A percentile compares a stretch with the other conserved stretches of the same genome.
Conservation (phyloP, 2,329 filamentous ascomycete species). For the Cladorrhinum sp. region DNA sequence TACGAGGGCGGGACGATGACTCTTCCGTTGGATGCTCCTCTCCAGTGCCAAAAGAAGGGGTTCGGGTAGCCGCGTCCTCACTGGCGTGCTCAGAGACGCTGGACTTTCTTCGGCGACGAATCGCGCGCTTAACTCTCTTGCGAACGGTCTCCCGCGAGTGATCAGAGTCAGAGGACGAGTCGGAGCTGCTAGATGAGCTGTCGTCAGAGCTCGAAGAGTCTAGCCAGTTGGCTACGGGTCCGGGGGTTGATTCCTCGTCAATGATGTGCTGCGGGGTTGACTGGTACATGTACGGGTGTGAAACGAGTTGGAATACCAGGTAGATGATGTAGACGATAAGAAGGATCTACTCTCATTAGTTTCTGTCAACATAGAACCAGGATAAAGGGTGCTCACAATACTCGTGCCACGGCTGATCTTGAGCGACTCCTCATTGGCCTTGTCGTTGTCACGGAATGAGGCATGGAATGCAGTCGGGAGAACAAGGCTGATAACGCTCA, state of each 20-base stretch:
- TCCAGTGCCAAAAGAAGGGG: conserved; percentile 41
- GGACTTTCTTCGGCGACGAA: conserved; percentile 73
- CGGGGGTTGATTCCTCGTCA: conserved; percentile 84
- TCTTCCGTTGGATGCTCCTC: conserved; percentile 40
- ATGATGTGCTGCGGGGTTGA: conserved; percentile 91
- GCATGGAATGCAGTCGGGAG: conserved; percentile 87
- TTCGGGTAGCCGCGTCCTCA: conserved; percentile 47
- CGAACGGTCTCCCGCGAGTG: conserved; percentile 61
- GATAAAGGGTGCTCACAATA: conserved; percentile 55
- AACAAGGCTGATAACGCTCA: conserved; percentile 86
- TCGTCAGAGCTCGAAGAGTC: conserved; percentile 63
- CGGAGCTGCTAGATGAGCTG: conserved; percentile 58
- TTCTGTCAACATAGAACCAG: conserved; percentile 1
- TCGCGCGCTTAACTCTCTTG: conserved; percentile 71
- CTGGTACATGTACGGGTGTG: conserved; percentile 87
- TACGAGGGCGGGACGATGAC: conserved; percentile 36
- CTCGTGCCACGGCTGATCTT: conserved; percentile 88
- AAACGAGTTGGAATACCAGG: conserved; percentile 86
- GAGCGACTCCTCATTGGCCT: conserved; percentile 69
- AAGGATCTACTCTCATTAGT: conserved; percentile 54
- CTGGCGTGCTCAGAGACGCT: conserved; percentile 49
- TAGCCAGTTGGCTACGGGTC: conserved; percentile 77
- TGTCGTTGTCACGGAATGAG: conserved; percentile 63
- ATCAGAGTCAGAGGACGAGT: conserved; percentile 65
- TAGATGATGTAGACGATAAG: conserved; percentile 81